Percentiles rank a stretch among this genome's conserved stretches.
Evolutionary conservation across 352 stramenopile species (phyloP).

Genomic region (Globisporangium emineosum): DNA sequence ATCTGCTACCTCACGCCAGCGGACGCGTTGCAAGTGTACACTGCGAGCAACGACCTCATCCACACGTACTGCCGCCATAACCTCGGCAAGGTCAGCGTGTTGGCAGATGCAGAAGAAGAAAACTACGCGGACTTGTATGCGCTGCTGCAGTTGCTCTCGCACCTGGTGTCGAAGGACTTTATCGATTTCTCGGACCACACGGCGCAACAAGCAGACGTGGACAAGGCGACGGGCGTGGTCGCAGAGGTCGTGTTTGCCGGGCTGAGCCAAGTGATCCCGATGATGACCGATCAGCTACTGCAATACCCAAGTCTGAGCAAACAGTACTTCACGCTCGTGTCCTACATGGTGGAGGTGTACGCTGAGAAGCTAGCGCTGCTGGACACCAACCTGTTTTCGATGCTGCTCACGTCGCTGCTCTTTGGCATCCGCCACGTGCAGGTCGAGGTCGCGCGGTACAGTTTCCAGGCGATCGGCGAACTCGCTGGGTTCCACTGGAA

Average conservation of each 20-base stretch:
- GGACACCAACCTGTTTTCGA: constrained; percentile 60
- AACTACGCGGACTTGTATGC: constrained; percentile 70
- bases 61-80: constrained; percentile 65
- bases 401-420: constrained; percentile 72
- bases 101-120: constrained; percentile 72
- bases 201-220: constrained; percentile 49
- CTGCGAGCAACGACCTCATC: constrained; percentile 68
- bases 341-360: constrained; percentile 86
- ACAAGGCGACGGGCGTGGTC: constrained; percentile 61
- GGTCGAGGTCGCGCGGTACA: constrained; percentile 73
- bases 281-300: constrained; percentile 88
- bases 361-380: constrained; percentile 71
- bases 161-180: constrained; percentile 80
- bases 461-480: constrained; percentile 79
- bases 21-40: constrained; percentile 74
- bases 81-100: constrained; percentile 59
- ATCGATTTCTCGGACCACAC: constrained; percentile 84
- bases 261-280: constrained; percentile 80
- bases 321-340: constrained; percentile 88
- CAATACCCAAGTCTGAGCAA: constrained; percentile 84
- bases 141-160: constrained; percentile 75
- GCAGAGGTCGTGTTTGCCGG: constrained; percentile 88
- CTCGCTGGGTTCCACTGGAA: constrained; percentile 74
- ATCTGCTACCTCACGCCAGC: constrained; percentile 69
- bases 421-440: constrained; percentile 75